Percentiles rank a stretch among this genome's conserved stretches.
phyloP scores from a whole-genome alignment of 2,329 filamentous ascomycete genomes.

The Talaromyces marneffei region DNA sequence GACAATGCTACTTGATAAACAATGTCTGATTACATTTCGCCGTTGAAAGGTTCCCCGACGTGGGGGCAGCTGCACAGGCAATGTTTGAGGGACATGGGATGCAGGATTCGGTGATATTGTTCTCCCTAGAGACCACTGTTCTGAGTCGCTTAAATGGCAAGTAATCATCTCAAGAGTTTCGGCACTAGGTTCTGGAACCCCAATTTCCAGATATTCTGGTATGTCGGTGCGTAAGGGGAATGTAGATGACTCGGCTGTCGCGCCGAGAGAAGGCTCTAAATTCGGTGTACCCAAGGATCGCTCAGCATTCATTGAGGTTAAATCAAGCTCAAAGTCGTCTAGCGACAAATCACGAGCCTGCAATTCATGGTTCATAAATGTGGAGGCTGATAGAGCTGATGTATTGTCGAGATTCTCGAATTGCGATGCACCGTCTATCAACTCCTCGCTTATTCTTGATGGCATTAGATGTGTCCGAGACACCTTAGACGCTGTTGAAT shows the following conservation, averaged over 20 bases:
- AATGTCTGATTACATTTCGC: constrained; percentile 4
- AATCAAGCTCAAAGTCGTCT: neutral
- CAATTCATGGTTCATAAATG: neutral
- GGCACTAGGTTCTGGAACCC: neutral
- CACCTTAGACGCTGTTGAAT: neutral
- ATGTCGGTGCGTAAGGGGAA: neutral
- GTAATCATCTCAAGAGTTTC: neutral
- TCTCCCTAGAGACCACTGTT: neutral
- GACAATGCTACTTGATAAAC: constrained; percentile 5
- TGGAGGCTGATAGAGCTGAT: neutral
- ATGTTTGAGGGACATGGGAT: neutral
- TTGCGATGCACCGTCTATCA: neutral
- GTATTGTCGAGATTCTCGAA: neutral
- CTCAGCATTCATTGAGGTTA: neutral
- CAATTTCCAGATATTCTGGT: constrained; percentile 1
- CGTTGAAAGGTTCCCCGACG: constrained; percentile 1
- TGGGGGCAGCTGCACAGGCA: neutral
- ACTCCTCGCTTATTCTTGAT: neutral
- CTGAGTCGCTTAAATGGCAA: neutral
- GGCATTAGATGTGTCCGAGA: neutral
- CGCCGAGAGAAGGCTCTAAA: neutral
- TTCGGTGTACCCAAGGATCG: neutral
- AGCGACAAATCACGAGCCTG: neutral
- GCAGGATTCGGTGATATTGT: neutral
- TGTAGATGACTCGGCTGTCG: neutral